Evolutionary conservation across 805 yeast genomes (phyloP), one percentile per base, ranked within the genome.

Genomic region (Starmerella bombi): DNA sequence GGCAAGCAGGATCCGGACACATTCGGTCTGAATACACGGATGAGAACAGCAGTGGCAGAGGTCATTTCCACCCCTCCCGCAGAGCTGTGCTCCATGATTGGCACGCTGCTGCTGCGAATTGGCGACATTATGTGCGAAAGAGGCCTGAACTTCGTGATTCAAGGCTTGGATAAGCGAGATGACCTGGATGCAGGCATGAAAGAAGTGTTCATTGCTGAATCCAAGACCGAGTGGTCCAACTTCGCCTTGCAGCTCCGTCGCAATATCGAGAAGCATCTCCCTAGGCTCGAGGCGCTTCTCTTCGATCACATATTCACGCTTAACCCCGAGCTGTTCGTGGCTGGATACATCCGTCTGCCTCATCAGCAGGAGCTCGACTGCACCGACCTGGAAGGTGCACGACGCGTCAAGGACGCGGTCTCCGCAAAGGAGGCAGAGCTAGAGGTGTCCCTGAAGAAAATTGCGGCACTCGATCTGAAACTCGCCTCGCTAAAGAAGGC

Each of bases 301-400:
- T 25, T 36, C 32, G 16, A 10, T 16, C 16, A 35, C 3, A 36
- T 41, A 4, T 46, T 25, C 45, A 28, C 17, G 10, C 15, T 46
- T 10, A 45, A 46, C 38, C 43, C 27, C 23, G 36, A 32, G 10
- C 41, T 46, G n/a, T 43, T 35, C 30, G 31, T 32, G n/a, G 36
- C n/a, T 7, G 50, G 50, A 19, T 46, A 32, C 32, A 22, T 46
- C 27, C 29, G 50, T 32, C 41, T 46, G 28, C 15, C 28, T 6
- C 48, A 46, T 38, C 45, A 46, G 16, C 36, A 38, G 34, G 43
- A 42, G n/a, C n/a, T 46, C 27, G 45, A 46, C 40, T 43, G 25
- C 22, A 38, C 36, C 12, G 25, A 32, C 21, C 25, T 38, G 5
- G 32, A 22, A 12, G 36, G 18, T 5, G 41, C 34, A 4, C 8